Conservation (phyloP, 2,329 filamentous ascomycete species). For the Microdochium paspali region DNA sequence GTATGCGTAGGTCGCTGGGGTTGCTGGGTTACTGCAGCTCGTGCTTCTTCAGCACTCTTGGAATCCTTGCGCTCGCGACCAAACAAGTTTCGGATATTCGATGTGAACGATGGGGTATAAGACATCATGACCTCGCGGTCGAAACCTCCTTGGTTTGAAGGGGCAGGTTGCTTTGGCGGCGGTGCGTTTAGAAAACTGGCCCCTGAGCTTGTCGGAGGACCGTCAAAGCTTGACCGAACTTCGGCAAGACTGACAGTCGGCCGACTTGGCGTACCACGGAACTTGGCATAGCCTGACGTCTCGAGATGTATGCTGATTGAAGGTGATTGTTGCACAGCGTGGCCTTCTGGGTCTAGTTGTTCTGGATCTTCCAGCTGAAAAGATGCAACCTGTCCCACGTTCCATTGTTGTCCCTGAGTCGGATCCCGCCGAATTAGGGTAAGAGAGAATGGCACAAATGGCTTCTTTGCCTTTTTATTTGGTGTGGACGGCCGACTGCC, state of each 20-base stretch:
- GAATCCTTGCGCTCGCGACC: constrained; percentile 20
- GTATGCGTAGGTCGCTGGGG: constrained; percentile 10
- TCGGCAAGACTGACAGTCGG: constrained; percentile 9
- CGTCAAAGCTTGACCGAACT: constrained; percentile 13
- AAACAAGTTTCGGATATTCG: constrained; percentile 35
- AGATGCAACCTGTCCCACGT: constrained; percentile 57
- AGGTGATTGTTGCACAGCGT: constrained; percentile 19
- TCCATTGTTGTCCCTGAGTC: constrained; percentile 61
- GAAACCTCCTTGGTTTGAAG: constrained; percentile 26
- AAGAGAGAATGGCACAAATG: constrained; percentile 38
- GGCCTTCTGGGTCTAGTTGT: constrained; percentile 17
- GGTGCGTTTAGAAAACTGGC: not conserved
- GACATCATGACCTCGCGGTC: constrained; percentile 48
- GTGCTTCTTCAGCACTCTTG: constrained; percentile 13
- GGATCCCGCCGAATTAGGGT: constrained; percentile 69
- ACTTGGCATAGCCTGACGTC: constrained; percentile 48
- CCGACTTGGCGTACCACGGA: constrained; percentile 36
- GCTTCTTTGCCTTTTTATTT: constrained; percentile 21
- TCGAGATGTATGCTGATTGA: constrained; percentile 44
- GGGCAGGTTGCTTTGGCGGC: not conserved
- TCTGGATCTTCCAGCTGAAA: constrained; percentile 34
- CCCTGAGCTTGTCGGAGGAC: constrained; percentile 13
- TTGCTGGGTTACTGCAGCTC: constrained; percentile 14
- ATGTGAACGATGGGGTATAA: constrained; percentile 40
- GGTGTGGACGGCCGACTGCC: constrained; percentile 27